Conservation (phyloP, 257 asterid species). For the Henckelia pumila region DNA sequence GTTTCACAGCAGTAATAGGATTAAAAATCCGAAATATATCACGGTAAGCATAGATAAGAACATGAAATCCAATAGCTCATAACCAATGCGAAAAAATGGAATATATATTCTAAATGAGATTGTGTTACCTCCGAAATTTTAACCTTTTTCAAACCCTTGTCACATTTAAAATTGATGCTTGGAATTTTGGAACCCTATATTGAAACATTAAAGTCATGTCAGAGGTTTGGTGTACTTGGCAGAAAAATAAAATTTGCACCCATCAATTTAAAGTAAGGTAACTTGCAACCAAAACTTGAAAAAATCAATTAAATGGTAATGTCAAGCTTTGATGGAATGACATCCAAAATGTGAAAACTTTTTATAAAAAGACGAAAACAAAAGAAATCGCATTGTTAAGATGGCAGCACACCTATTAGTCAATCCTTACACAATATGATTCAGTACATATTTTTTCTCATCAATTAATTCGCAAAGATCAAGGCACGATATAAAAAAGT, state of each 20-base stretch:
- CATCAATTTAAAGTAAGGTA: conserved; percentile 14
- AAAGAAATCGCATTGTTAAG: neutral
- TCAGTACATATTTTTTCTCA: conserved; percentile 16
- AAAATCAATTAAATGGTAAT: neutral
- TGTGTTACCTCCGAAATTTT: conserved; percentile 70
- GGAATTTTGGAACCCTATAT: conserved; percentile 58
- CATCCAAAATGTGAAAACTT: too few species aligned
- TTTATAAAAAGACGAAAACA: neutral
- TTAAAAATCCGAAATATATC: neutral
- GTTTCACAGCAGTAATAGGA: conserved; percentile 1
- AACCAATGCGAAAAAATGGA: conserved; percentile 10
- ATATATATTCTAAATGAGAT: conserved; percentile 19
- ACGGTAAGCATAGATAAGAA: conserved; percentile 10
- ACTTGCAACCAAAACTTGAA: conserved; percentile 16
- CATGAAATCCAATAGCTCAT: conserved; percentile 1
- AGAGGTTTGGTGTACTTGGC: conserved; percentile 4
- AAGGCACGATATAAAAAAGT: conserved; percentile 5
- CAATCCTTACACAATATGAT: conserved; percentile 12
- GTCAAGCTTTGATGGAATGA: neutral
- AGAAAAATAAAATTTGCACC: conserved; percentile 19
- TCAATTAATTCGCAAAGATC: conserved; percentile 17
- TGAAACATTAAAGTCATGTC: conserved; percentile 25
- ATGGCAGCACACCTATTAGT: conserved; percentile 21
- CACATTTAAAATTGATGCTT: conserved; percentile 63
- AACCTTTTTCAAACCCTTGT: conserved; percentile 58